Evolutionary conservation across 1,284 basidiomycete species (phyloP).

Genomic region (Ganoderma boninense): DNA sequence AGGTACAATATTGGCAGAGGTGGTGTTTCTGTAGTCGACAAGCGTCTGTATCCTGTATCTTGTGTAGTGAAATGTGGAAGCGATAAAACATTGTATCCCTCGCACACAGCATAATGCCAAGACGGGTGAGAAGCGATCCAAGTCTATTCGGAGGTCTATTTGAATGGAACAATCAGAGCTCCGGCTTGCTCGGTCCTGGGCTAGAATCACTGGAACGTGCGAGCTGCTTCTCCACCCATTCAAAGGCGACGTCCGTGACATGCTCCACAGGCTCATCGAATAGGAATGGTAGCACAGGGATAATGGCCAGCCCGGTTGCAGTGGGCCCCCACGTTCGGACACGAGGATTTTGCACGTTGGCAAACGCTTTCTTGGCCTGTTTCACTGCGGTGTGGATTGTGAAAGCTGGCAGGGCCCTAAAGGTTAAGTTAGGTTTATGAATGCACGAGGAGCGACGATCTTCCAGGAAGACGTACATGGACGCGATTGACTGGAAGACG

Average conservation of each 20-base stretch:
- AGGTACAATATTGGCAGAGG: conserved; percentile 28
- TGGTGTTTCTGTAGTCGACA: conserved; percentile 20
- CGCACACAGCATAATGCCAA: neutral
- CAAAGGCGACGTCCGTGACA: conserved; percentile 68
- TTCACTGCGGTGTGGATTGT: conserved; percentile 89
- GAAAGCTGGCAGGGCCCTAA: conserved; percentile 79
- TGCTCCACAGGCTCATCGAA: conserved; percentile 87
- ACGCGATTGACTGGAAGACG: conserved; percentile 89
- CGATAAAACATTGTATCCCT: conserved; percentile 6
- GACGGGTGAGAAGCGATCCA: neutral
- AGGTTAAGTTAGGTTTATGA: conserved; percentile 8
- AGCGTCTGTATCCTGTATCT: conserved; percentile 21
- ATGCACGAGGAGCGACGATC: conserved; percentile 19
- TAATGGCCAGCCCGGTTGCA: conserved; percentile 77
- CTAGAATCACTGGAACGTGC: conserved; percentile 21
- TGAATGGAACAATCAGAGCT: conserved; percentile 27
- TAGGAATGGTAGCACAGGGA: conserved; percentile 83
- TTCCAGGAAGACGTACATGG: conserved; percentile 65
- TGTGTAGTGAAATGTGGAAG: conserved; percentile 26
- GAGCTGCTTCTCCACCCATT: conserved; percentile 64
- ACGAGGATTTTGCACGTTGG: conserved; percentile 66
- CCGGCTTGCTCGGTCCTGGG: conserved; percentile 24
- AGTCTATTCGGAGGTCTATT: neutral
- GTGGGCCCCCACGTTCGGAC: conserved; percentile 87
- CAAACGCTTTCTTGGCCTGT: conserved; percentile 81